Conservation (phyloP, 768 basidiomycete genomes). For the Trametopsis cervina region DNA sequence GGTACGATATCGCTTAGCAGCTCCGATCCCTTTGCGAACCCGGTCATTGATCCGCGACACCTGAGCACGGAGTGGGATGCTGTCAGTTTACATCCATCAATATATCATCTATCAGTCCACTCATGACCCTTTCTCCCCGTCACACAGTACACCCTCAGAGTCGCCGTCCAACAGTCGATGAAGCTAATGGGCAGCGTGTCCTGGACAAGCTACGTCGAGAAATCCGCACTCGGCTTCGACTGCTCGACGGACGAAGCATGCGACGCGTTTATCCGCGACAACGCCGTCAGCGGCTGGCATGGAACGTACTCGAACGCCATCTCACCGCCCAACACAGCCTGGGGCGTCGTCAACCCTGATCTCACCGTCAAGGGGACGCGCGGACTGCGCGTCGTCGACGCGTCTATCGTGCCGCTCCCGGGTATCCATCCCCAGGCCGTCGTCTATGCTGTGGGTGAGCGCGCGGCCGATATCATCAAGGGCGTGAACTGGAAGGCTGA, state of each 20-base stretch:
- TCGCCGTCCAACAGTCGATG: slow-evolving; percentile 9
- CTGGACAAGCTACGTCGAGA: not conserved
- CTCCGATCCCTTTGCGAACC: slow-evolving; percentile 15
- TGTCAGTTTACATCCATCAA: no score
- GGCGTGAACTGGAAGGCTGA: no score
- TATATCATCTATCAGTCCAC: no score
- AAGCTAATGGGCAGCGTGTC: not conserved
- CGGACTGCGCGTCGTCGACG: slow-evolving; percentile 17
- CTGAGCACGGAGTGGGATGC: no score
- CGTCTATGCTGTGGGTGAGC: slow-evolving; percentile 9
- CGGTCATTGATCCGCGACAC: slow-evolving; percentile 18
- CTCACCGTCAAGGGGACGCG: slow-evolving; percentile 13
- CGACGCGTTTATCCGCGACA: not conserved
- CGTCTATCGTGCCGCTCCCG: slow-evolving; percentile 13
- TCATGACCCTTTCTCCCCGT: slow-evolving; percentile 4
- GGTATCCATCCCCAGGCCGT: slow-evolving; percentile 2
- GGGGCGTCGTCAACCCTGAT: slow-evolving; percentile 16
- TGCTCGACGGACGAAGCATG: slow-evolving; percentile 1
- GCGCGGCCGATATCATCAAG: slow-evolving; percentile 10
- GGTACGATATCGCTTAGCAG: slow-evolving; percentile 18
- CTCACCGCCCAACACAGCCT: slow-evolving; percentile 5
- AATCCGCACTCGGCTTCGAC: not conserved
- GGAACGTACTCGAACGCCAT: slow-evolving; percentile 10
- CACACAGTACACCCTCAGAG: slow-evolving; percentile 22
- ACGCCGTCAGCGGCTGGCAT: slow-evolving; percentile 4